Evolutionary conservation across 116 monocot species (phyloP).

Genomic region (Phalaenopsis hybrid): DNA sequence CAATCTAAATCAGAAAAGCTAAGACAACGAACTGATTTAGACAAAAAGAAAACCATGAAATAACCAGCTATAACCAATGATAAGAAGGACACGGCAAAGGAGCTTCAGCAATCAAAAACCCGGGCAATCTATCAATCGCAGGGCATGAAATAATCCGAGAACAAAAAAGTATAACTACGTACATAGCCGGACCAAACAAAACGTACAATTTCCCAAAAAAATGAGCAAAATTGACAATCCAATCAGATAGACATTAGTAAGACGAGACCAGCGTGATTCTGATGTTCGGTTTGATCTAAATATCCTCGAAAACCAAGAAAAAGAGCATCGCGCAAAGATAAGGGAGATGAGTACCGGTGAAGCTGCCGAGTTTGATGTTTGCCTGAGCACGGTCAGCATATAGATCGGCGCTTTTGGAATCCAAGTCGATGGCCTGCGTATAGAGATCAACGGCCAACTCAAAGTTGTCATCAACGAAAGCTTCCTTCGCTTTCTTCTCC

Average conservation of each 20-base stretch:
- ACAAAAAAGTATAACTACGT: not conserved
- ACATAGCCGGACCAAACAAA: not conserved
- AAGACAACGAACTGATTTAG: not conserved
- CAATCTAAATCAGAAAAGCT: not conserved
- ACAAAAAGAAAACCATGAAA: not conserved
- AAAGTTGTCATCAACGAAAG: constrained; percentile 71
- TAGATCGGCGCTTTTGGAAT: constrained; percentile 47
- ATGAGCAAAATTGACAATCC: not conserved
- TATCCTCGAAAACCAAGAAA: not conserved
- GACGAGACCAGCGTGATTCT: not conserved
- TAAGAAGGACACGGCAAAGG: not conserved
- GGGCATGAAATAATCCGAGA: not conserved
- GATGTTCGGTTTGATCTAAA: not conserved
- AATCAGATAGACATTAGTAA: not conserved
- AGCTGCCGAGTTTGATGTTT: constrained; percentile 59
- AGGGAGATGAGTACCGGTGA: constrained; percentile 30
- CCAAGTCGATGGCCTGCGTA: constrained; percentile 46
- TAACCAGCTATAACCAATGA: not conserved
- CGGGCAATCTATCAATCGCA: not conserved
- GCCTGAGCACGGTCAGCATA: constrained; percentile 77
- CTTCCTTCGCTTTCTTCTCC: constrained; percentile 50
- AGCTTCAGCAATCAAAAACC: not conserved
- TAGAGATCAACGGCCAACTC: constrained; percentile 60
- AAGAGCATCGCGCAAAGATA: not conserved
- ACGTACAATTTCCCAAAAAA: not conserved